Evolutionary conservation across 164 flowering plant species (phyloP).

Genomic region (Akebia trifoliata): DNA sequence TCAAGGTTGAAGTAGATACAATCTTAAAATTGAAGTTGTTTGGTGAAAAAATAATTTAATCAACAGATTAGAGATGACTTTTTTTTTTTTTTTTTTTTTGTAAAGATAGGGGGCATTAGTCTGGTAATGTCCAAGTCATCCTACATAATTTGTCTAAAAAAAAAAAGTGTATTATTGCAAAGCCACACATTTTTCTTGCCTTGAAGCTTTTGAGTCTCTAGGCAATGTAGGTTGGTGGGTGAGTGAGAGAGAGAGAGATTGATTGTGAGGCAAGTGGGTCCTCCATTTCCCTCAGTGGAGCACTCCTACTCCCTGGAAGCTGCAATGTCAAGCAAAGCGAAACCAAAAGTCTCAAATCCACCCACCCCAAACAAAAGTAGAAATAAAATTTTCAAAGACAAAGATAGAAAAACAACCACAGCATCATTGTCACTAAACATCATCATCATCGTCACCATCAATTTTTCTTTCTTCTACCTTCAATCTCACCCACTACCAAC

Average conservation of each 20-base stretch:
- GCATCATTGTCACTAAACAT: constrained; percentile 23
- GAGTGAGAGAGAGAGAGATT: neutral
- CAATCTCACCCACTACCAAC: constrained; percentile 33
- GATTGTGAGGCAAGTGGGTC: constrained; percentile 29
- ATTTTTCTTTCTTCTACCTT: constrained; percentile 13
- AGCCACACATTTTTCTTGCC: neutral
- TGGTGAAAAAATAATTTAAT: no score
- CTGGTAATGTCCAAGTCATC: no score
- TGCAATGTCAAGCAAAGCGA: constrained; percentile 68
- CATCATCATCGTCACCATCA: constrained; percentile 30
- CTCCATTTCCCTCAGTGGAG: constrained; percentile 43
- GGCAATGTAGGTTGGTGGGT: neutral
- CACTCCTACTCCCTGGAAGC: constrained; percentile 32
- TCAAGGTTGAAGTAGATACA: no score
- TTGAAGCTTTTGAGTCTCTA: neutral
- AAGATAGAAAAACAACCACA: constrained; percentile 14
- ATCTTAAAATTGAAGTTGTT: no score
- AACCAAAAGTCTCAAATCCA: constrained; percentile 26
- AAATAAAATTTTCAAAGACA: constrained; percentile 2
- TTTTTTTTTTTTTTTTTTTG: no score
- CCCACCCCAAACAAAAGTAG: constrained; percentile 22
- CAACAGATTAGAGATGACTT: no score
- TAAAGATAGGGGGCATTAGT: no score
- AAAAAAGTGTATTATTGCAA: no score
- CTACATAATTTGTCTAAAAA: no score